These are phyloP conservation scores for Lactarius sanguifluus DNA, from an alignment of 768 basidiomycete species.

Conservation along the genomic window DNA sequence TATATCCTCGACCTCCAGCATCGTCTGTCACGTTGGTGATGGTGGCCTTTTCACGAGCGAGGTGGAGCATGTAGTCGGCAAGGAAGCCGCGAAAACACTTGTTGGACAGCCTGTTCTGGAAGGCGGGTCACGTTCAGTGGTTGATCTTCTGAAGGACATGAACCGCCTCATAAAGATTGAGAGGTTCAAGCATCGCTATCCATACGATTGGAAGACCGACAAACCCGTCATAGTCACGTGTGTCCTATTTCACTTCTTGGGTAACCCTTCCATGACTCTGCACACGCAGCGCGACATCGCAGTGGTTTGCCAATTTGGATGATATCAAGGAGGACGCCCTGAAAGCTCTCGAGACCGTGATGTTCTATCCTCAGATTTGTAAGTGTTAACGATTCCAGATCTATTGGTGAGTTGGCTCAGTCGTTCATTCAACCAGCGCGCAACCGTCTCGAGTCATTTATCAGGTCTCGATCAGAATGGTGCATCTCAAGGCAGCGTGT, in stretches of 20 bases:
- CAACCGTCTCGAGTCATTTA: slow-evolving; percentile 83
- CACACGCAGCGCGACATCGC: slow-evolving; percentile 76
- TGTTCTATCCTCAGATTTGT: slow-evolving; percentile 80
- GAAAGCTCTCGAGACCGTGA: slow-evolving; percentile 61
- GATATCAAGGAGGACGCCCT: slow-evolving; percentile 78
- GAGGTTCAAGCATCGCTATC: slow-evolving; percentile 82
- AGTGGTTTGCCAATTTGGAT: slow-evolving; percentile 96
- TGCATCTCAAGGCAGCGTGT: slow-evolving; percentile 97
- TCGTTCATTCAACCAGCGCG: slow-evolving; percentile 53
- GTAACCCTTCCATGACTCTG: background rate
- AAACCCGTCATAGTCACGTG: slow-evolving; percentile 90
- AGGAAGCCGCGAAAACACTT: slow-evolving; percentile 45
- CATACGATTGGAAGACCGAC: slow-evolving; percentile 96
- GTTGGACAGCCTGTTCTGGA: slow-evolving; percentile 70
- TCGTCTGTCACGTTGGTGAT: slow-evolving; percentile 81
- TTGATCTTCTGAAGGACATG: slow-evolving; percentile 58
- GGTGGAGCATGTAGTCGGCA: slow-evolving; percentile 59
- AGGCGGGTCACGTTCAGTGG: slow-evolving; percentile 67
- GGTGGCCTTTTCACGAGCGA: slow-evolving; percentile 67
- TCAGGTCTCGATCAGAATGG: slow-evolving; percentile 92
- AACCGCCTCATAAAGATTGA: slow-evolving; percentile 63
- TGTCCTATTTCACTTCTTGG: slow-evolving; percentile 32
- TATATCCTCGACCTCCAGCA: slow-evolving; percentile 42
- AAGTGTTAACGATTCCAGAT: slow-evolving; percentile 30
- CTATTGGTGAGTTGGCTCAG: background rate